These are phyloP conservation scores for Ogataea pilisensis DNA, from an alignment of 805 yeast genomes.

Conservation along the genomic window DNA sequence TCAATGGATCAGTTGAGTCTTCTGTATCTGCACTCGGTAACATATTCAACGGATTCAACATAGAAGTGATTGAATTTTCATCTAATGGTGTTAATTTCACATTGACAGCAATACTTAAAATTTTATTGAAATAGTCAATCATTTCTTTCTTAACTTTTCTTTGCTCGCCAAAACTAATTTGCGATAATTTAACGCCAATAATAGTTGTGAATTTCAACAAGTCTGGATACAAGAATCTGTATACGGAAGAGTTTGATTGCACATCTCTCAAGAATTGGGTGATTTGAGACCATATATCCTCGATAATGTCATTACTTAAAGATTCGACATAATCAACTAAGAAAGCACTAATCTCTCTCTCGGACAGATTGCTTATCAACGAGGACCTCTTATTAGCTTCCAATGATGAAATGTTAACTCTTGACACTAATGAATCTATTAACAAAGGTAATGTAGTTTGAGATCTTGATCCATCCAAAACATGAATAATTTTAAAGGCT, in stretches of 20 bases:
- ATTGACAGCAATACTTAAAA: conserved; percentile 22
- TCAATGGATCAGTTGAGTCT: conserved; percentile 5
- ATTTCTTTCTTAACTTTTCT: conserved; percentile 54
- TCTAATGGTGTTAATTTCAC: conserved; percentile 17
- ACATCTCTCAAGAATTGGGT: conserved; percentile 59
- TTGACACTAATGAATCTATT: conserved; percentile 48
- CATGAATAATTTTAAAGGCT: conserved; percentile 62
- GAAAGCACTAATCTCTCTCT: conserved; percentile 44
- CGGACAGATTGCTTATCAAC: conserved; percentile 43
- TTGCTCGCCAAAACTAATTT: conserved; percentile 58
- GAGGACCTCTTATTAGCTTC: conserved; percentile 38
- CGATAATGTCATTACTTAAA: conserved; percentile 70
- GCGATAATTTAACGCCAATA: conserved; percentile 53
- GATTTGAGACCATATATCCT: conserved; percentile 68
- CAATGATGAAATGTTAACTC: conserved; percentile 35
- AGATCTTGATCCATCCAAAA: conserved; percentile 80
- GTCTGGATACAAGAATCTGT: conserved; percentile 47
- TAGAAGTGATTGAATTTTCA: conserved; percentile 14
- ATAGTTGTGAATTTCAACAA: conserved; percentile 49
- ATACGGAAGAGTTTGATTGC: conserved; percentile 41
- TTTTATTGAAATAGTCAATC: conserved; percentile 24
- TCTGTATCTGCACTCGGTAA: conserved; percentile 17
- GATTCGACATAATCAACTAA: conserved; percentile 58
- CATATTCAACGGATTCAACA: conserved; percentile 22
- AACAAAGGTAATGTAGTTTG: conserved; percentile 68